These are phyloP conservation scores for Lasiodiplodia sp. DNA, from an alignment of 2,329 filamentous ascomycete genomes.

Conservation along the genomic window DNA sequence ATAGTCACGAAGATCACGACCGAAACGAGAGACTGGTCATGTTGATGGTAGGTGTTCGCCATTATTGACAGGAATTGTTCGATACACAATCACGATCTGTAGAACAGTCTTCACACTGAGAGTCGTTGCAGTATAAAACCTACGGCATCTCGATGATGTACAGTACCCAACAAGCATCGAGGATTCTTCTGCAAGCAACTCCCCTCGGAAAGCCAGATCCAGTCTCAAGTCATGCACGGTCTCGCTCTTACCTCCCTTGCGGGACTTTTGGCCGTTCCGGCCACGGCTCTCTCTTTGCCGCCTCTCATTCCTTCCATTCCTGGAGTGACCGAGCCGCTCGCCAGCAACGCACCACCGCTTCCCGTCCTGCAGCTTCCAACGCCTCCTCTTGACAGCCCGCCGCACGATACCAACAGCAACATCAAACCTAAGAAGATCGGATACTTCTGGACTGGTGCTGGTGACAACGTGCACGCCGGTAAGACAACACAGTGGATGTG, in stretches of 20 bases:
- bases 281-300: constrained; percentile 52
- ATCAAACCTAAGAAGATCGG: constrained; percentile 71
- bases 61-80: neutral
- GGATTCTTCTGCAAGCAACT: too few relatives aligned
- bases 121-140: neutral
- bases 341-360: constrained; percentile 58
- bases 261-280: constrained; percentile 33
- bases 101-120: too few relatives aligned
- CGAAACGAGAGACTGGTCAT: neutral
- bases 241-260: neutral
- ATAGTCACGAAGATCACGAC: neutral
- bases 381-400: constrained; percentile 63
- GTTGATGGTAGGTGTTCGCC: neutral
- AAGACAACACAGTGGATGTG: neutral
- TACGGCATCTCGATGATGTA: too few relatives aligned
- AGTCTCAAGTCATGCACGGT: neutral
- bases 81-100: neutral
- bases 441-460: constrained; percentile 69
- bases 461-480: constrained; percentile 65
- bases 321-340: constrained; percentile 65
- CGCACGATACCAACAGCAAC: constrained; percentile 58
- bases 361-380: constrained; percentile 67
- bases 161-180: too few relatives aligned
- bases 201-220: too few relatives aligned
- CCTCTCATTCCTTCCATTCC: constrained; percentile 66